These are phyloP conservation scores for Zoysia matrella DNA, from an alignment of 202 grass and related monocot species.

Conservation along the genomic window DNA sequence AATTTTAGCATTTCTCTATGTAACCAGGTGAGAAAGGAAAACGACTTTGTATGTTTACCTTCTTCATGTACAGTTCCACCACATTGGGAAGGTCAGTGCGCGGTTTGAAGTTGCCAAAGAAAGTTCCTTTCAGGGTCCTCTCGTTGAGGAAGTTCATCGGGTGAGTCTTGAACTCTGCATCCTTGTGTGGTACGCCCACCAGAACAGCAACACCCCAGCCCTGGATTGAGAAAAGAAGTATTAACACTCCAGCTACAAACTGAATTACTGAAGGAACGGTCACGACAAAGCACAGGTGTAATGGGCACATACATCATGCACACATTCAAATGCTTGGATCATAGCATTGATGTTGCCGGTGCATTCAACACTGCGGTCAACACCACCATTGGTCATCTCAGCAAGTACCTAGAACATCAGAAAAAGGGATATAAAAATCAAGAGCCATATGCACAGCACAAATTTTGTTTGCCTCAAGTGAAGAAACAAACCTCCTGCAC, in stretches of 20 bases:
- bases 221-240: slow-evolving; percentile 38
- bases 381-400: slow-evolving; percentile 98
- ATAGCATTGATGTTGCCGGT: slow-evolving; percentile 90
- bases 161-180: slow-evolving; percentile 89
- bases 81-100: no score
- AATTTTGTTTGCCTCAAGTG: neutral
- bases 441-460: neutral
- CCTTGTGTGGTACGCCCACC: slow-evolving; percentile 88
- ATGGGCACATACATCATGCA: slow-evolving; percentile 68
- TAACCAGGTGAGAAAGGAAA: no score
- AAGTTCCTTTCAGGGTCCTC: no score
- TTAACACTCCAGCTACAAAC: neutral
- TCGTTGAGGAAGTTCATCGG: no score
- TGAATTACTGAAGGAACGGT: neutral
- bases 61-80: no score
- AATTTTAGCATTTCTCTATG: no score
- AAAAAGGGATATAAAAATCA: neutral
- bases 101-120: no score
- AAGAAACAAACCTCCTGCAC: slow-evolving; percentile 67
- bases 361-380: slow-evolving; percentile 88
- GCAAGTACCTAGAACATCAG: slow-evolving; percentile 13
- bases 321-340: slow-evolving; percentile 97
- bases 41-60: no score
- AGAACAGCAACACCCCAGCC: slow-evolving; percentile 94
- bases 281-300: neutral